Conservation (phyloP, 345 rosid species). For the Eucalyptus pauciflora region DNA sequence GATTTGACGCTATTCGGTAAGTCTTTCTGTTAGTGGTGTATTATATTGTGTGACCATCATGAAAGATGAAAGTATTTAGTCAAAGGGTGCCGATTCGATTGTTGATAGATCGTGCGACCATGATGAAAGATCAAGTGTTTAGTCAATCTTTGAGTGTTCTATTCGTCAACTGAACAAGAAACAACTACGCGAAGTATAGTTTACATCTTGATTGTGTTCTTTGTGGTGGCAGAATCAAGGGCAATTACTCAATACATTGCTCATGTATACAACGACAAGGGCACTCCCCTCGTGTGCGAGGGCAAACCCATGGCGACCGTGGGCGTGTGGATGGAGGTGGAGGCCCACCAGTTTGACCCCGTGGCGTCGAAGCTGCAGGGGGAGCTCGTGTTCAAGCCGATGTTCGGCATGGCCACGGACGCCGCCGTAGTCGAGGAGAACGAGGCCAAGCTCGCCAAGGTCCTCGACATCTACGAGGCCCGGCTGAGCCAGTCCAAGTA, state of each 20-base stretch:
- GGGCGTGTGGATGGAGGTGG: slow-evolving; percentile 55
- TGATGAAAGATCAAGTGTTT: not conserved
- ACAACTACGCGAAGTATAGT: not conserved
- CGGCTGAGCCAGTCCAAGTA: slow-evolving; percentile 5
- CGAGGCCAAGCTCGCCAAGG: slow-evolving; percentile 25
- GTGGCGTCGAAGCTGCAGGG: slow-evolving; percentile 37
- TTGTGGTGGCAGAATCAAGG: slow-evolving; percentile 58
- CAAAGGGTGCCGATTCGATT: not conserved
- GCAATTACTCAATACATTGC: slow-evolving; percentile 61
- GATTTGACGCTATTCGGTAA: slow-evolving; percentile 37
- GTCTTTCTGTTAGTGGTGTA: not conserved
- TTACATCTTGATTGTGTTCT: not conserved
- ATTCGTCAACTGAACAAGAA: not conserved
- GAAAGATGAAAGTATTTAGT: not conserved
- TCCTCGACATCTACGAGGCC: slow-evolving; percentile 9
- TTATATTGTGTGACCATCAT: not conserved
- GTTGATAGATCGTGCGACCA: not conserved
- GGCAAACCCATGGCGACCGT: slow-evolving; percentile 15
- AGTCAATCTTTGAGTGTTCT: not conserved
- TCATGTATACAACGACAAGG: slow-evolving; percentile 29
- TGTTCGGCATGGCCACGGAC: slow-evolving; percentile 38
- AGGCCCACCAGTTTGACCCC: slow-evolving; percentile 49
- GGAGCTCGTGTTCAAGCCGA: slow-evolving; percentile 38
- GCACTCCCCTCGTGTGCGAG: slow-evolving; percentile 26
- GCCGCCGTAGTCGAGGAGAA: slow-evolving; percentile 38